Evolutionary conservation across 2,329 filamentous ascomycete genomes (phyloP).

Genomic region (Aspergillus ochraceoroseus): DNA sequence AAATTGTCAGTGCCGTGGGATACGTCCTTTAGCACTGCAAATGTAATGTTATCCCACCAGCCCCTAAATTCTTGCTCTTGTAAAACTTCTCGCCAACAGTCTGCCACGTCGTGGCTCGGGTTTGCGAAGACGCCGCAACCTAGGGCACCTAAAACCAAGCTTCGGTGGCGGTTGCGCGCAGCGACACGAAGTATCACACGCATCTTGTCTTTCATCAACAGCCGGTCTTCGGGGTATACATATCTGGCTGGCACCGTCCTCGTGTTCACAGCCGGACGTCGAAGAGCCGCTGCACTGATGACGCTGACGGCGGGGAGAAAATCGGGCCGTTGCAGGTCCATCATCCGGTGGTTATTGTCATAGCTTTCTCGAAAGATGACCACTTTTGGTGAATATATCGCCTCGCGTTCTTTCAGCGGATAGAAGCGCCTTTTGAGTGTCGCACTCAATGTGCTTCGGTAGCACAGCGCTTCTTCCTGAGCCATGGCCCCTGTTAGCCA

Average conservation of each 20-base stretch:
- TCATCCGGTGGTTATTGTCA: constrained; percentile 45
- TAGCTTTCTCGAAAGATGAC: constrained; percentile 54
- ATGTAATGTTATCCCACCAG: constrained; percentile 62
- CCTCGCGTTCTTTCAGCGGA: constrained; percentile 49
- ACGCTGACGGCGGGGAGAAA: constrained; percentile 53
- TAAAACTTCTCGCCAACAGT: constrained; percentile 59
- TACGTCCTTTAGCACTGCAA: constrained; percentile 53
- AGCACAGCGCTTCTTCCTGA: constrained; percentile 66
- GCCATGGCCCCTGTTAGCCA: constrained; percentile 59
- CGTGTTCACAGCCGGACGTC: constrained; percentile 36
- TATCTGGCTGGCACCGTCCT: constrained; percentile 32
- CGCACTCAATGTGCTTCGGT: constrained; percentile 49
- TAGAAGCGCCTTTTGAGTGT: constrained; percentile 48
- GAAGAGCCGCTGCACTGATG: constrained; percentile 57
- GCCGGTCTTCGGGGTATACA: constrained; percentile 43
- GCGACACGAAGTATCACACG: constrained; percentile 57
- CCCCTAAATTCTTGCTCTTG: constrained; percentile 57
- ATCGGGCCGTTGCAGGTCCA: constrained; percentile 36
- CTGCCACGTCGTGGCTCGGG: constrained; percentile 57
- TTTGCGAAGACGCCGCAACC: constrained; percentile 65
- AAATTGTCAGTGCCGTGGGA: constrained; percentile 30
- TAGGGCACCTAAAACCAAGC: constrained; percentile 62
- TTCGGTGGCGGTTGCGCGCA: constrained; percentile 52
- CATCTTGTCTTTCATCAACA: constrained; percentile 60
- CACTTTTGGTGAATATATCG: constrained; percentile 58